Conservation (phyloP, 2,329 filamentous ascomycete species). For the Diaporthe citri region DNA sequence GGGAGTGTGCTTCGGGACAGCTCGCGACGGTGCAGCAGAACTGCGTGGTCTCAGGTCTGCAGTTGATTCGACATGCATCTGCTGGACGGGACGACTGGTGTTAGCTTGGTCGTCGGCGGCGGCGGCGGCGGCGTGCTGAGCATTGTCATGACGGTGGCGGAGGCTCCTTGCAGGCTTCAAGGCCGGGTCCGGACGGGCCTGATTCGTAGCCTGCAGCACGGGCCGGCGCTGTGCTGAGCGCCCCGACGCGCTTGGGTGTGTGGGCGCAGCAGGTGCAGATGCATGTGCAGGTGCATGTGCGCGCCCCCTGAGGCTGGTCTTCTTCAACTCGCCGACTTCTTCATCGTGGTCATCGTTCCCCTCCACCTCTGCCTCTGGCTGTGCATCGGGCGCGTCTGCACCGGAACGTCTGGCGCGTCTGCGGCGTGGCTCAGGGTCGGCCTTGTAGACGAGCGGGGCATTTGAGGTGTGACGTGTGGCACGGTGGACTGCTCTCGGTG, state of each 20-base stretch:
- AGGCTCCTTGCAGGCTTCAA: conserved; percentile 33
- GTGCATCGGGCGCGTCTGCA: conserved; percentile 31
- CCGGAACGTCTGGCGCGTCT: conserved; percentile 42
- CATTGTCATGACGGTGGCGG: conserved; percentile 23
- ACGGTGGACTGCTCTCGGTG: conserved; percentile 40
- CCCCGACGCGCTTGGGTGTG: conserved; percentile 11
- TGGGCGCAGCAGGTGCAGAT: conserved; percentile 15
- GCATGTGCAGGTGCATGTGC: conserved; percentile 21
- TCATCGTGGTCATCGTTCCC: neutral
- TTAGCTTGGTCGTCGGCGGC: neutral
- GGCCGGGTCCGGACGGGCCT: conserved; percentile 26
- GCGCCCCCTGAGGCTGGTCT: neutral
- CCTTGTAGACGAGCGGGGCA: conserved; percentile 50
- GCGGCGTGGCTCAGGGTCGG: conserved; percentile 47
- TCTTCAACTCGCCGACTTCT: neutral
- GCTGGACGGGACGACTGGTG: conserved; percentile 25
- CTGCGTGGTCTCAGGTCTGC: conserved; percentile 23
- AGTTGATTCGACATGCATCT: conserved; percentile 20
- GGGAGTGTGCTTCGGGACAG: conserved; percentile 29
- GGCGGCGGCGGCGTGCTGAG: neutral
- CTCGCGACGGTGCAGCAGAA: conserved; percentile 32
- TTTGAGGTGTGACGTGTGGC: conserved; percentile 51
- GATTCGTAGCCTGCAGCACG: conserved; percentile 40
- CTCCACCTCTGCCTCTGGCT: neutral
- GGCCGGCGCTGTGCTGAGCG: conserved; percentile 35